Evolutionary conservation across 1,139 yeast species (phyloP).

Genomic region (Hyphopichia wangnamkhiaoensis): DNA sequence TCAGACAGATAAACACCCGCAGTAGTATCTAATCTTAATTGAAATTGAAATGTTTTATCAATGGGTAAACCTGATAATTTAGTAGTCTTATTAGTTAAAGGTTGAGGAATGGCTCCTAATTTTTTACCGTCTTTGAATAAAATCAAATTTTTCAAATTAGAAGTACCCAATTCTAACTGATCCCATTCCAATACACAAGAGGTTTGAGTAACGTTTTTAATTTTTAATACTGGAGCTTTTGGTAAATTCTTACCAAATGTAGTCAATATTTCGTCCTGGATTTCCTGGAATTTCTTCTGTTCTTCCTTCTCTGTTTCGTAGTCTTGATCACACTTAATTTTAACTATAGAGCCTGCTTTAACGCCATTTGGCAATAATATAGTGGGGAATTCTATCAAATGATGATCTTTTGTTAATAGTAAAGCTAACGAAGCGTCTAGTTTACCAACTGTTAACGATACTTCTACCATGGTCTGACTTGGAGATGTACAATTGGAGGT

Average conservation of each 20-base stretch:
- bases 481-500: neutral
- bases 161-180: constrained; percentile 77
- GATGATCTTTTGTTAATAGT: constrained; percentile 88
- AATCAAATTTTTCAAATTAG: constrained; percentile 73
- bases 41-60: constrained; percentile 80
- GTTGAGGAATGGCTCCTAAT: constrained; percentile 84
- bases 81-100: constrained; percentile 75
- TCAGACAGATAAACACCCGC: constrained; percentile 84
- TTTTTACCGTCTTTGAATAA: constrained; percentile 79
- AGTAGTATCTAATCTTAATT: constrained; percentile 78
- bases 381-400: constrained; percentile 94
- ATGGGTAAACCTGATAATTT: constrained; percentile 90
- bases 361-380: constrained; percentile 88
- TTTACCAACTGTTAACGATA: constrained; percentile 92
- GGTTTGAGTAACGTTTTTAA: constrained; percentile 87
- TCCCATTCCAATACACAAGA: constrained; percentile 97
- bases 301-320: constrained; percentile 66
- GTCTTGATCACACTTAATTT: constrained; percentile 82
- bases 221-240: constrained; percentile 64
- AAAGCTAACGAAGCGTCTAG: constrained; percentile 93
- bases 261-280: constrained; percentile 73
- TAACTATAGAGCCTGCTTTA: constrained; percentile 90
- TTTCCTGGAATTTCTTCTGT: constrained; percentile 52
- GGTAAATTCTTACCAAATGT: constrained; percentile 80
- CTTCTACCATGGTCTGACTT: constrained; percentile 84